Percentiles rank a stretch among this genome's conserved stretches.
These are phyloP conservation scores for Cyclotella cryptica DNA, from an alignment of 108 stramenopile genomes.

Conservation along the genomic window DNA sequence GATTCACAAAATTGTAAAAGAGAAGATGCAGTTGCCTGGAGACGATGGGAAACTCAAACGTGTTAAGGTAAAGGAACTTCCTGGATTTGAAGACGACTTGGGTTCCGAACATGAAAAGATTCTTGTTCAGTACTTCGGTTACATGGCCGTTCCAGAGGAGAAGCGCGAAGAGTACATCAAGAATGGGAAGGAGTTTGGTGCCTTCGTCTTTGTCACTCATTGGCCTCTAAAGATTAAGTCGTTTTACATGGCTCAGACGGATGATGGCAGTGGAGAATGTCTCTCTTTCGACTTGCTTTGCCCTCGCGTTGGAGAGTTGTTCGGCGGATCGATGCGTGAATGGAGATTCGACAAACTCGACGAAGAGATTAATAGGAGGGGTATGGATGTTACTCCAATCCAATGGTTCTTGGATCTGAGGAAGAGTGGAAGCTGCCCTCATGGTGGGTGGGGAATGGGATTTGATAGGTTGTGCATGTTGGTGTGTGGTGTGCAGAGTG, in stretches of 20 bases:
- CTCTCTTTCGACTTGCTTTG: slow-evolving; percentile 93
- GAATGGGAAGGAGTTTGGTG: slow-evolving; percentile 64
- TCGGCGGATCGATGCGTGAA: slow-evolving; percentile 94
- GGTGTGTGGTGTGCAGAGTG: slow-evolving; percentile 86
- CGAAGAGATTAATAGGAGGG: slow-evolving; percentile 68
- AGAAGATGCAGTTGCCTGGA: slow-evolving; percentile 62
- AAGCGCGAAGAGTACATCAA: slow-evolving; percentile 58
- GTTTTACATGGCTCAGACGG: slow-evolving; percentile 95
- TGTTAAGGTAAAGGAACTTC: slow-evolving; percentile 73
- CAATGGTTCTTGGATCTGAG: slow-evolving; percentile 94
- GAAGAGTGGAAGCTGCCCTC: slow-evolving; percentile 90
- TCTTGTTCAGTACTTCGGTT: slow-evolving; percentile 82
- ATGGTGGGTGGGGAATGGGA: slow-evolving; percentile 96
- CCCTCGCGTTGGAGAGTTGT: slow-evolving; percentile 91
- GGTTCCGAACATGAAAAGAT: slow-evolving; percentile 94
- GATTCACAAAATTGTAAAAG: slow-evolving; percentile 62
- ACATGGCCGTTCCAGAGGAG: slow-evolving; percentile 65
- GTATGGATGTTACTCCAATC: slow-evolving; percentile 75
- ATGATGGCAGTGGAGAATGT: slow-evolving; percentile 88
- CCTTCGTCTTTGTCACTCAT: slow-evolving; percentile 90
- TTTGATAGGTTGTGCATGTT: slow-evolving; percentile 95
- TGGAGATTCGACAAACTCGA: slow-evolving; percentile 84
- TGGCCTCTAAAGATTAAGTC: slow-evolving; percentile 96
- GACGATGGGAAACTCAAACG: slow-evolving; percentile 64
- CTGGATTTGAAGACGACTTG: slow-evolving; percentile 83